A percentile compares a stretch with the other conserved stretches of the same genome.
Conservation (phyloP, 2,329 filamentous ascomycete species). For the Aspergillus brunneoviolaceus region DNA sequence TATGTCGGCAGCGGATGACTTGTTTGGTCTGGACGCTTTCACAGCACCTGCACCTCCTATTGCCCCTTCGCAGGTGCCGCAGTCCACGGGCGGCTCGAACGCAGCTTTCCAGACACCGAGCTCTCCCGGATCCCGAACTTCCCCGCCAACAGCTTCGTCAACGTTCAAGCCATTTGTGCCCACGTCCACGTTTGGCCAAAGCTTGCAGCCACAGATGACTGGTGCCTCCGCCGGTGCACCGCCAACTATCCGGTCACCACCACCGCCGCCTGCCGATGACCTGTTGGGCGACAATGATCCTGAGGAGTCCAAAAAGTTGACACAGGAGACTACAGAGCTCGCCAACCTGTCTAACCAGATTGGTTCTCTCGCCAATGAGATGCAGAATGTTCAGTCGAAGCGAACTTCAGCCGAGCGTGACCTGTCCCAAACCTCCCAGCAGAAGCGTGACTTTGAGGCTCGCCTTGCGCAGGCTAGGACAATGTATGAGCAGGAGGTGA, state of each 20-base stretch:
- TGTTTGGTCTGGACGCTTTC: slow-evolving; percentile 86
- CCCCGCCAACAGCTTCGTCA: slow-evolving; percentile 42
- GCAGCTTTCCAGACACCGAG: slow-evolving; percentile 56
- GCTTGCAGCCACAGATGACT: slow-evolving; percentile 72
- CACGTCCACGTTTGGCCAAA: slow-evolving; percentile 87
- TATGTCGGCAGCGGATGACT: slow-evolving; percentile 85
- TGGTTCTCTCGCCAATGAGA: slow-evolving; percentile 83
- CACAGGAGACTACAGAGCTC: slow-evolving; percentile 84
- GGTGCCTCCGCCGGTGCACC: slow-evolving; percentile 54
- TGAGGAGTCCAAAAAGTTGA: slow-evolving; percentile 83
- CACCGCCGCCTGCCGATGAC: slow-evolving; percentile 69
- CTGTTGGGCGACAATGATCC: slow-evolving; percentile 87
- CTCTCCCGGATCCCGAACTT: slow-evolving; percentile 45
- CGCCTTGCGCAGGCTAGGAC: slow-evolving; percentile 81
- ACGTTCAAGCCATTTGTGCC: slow-evolving; percentile 90
- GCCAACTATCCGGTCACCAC: slow-evolving; percentile 38
- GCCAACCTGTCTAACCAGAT: slow-evolving; percentile 97
- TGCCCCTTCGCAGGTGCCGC: slow-evolving; percentile 59
- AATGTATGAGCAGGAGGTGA: slow-evolving; percentile 91
- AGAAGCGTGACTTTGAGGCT: slow-evolving; percentile 91
- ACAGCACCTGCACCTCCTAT: slow-evolving; percentile 52
- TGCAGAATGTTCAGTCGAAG: slow-evolving; percentile 87
- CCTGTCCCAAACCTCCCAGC: slow-evolving; percentile 73
- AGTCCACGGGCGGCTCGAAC: slow-evolving; percentile 72
- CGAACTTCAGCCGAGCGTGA: slow-evolving; percentile 77